phyloP scores from a whole-genome alignment of 2,329 filamentous ascomycete species.

The Dothideomycetes sp. region DNA sequence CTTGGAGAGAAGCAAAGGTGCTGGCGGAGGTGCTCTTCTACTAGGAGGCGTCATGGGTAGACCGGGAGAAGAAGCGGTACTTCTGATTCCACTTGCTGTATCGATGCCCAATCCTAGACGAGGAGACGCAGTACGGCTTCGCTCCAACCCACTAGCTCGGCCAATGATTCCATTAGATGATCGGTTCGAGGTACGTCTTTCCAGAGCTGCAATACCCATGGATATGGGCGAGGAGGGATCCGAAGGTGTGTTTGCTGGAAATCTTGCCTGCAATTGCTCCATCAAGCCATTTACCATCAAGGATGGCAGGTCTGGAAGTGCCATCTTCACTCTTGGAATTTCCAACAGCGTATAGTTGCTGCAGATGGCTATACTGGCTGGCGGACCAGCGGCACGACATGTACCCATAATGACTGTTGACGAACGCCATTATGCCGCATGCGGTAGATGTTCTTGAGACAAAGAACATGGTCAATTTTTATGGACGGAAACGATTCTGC shows the following conservation, averaged over 20 bases:
- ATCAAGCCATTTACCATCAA: too few species aligned
- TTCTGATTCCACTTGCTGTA: not conserved
- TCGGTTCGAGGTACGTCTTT: slow-evolving; percentile 5
- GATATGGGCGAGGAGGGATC: slow-evolving; percentile 5
- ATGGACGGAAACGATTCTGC: too few species aligned
- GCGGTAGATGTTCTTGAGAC: too few species aligned
- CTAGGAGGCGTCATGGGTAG: not conserved
- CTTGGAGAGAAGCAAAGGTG: not conserved
- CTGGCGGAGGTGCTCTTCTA: not conserved
- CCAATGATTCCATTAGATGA: not conserved
- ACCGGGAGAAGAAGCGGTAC: slow-evolving; percentile 5
- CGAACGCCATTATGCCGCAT: too few species aligned
- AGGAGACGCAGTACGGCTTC: slow-evolving; percentile 5
- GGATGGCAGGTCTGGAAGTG: too few species aligned
- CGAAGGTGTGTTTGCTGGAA: not conserved
- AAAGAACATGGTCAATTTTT: too few species aligned
- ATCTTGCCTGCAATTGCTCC: slow-evolving; percentile 4
- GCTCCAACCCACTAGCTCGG: not conserved
- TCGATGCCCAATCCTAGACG: not conserved
- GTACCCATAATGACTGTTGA: too few species aligned
- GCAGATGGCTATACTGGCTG: too few species aligned
- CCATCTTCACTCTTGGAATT: too few species aligned
- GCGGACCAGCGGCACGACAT: too few species aligned
- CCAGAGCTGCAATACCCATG: slow-evolving; percentile 6
- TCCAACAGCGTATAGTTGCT: too few species aligned